Evolutionary conservation across 2,329 filamentous ascomycete genomes (phyloP).

Genomic region (Keithomyces neogunnii): DNA sequence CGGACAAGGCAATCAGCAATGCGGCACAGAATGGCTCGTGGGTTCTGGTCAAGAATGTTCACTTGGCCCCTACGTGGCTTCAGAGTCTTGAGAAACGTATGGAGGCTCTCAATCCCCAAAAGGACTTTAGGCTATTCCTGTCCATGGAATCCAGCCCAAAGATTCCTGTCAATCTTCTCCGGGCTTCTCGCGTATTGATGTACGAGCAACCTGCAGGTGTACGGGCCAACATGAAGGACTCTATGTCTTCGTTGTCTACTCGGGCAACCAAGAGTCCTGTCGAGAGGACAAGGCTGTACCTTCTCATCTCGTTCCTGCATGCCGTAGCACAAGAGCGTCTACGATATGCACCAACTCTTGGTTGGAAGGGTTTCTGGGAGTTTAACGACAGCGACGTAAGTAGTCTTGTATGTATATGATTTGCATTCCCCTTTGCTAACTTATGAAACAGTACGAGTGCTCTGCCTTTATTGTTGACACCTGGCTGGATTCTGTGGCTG

Average conservation of each 20-base stretch:
- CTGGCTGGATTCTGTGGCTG: slow-evolving; percentile 78
- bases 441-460: slow-evolving; percentile 76
- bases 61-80: slow-evolving; percentile 90
- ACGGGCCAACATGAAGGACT: slow-evolving; percentile 97
- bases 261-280: slow-evolving; percentile 75
- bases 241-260: slow-evolving; percentile 71
- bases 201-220: slow-evolving; percentile 98
- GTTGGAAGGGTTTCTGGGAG: slow-evolving; percentile 99
- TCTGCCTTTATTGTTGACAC: slow-evolving; percentile 92
- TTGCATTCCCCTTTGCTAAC: slow-evolving; percentile 8
- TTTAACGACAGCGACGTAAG: slow-evolving; percentile 98
- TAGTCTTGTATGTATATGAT: slow-evolving; percentile 17
- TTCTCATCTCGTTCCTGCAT: slow-evolving; percentile 88
- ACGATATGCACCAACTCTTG: slow-evolving; percentile 84
- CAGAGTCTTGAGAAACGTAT: slow-evolving; percentile 96
- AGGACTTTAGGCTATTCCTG: slow-evolving; percentile 88
- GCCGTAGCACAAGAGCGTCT: slow-evolving; percentile 92
- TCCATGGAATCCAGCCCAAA: slow-evolving; percentile 97
- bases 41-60: slow-evolving; percentile 99
- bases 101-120: slow-evolving; percentile 87
- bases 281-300: slow-evolving; percentile 81
- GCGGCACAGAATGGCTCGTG: slow-evolving; percentile 87
- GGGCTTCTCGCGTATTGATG: slow-evolving; percentile 89
- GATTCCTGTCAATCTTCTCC: slow-evolving; percentile 91
- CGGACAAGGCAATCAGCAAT: slow-evolving; percentile 90